Percentiles rank a stretch among this genome's conserved stretches.
Conservation (phyloP, 176 grass and related monocot species). For the Puccinellia tenuiflora region DNA sequence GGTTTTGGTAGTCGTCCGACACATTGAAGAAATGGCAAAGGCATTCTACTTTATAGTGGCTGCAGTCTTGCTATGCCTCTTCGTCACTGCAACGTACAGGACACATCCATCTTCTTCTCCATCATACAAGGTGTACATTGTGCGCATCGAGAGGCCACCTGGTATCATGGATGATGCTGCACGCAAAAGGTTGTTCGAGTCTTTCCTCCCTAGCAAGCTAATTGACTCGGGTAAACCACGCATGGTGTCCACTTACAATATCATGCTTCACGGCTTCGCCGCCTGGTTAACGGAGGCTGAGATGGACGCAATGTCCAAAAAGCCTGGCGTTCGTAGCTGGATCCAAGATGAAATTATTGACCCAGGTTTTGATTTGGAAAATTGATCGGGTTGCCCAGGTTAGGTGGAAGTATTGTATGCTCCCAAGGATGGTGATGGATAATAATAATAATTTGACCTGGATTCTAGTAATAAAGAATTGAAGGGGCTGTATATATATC, state of each 20-base stretch:
- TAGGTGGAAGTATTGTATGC: too few relatives aligned
- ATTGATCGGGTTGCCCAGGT: background rate
- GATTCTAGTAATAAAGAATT: too few relatives aligned
- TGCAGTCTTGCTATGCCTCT: background rate
- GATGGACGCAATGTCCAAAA: background rate
- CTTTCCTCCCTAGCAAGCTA: background rate
- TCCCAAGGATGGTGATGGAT: too few relatives aligned
- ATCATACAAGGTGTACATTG: background rate
- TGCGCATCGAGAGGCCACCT: background rate
- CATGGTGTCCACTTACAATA: background rate
- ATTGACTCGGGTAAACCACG: background rate
- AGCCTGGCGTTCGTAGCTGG: background rate
- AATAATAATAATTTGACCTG: too few relatives aligned
- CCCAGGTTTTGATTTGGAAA: background rate
- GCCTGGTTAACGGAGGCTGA: background rate
- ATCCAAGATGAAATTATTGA: background rate
- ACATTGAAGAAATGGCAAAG: background rate
- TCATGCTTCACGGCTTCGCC: background rate
- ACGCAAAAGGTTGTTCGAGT: background rate
- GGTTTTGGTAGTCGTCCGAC: background rate
- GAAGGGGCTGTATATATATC: too few relatives aligned
- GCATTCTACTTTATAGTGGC: background rate
- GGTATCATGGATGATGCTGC: background rate
- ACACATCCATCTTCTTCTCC: background rate
- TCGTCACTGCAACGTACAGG: background rate